These are phyloP conservation scores for Penicillium steckii DNA, from an alignment of 495 filamentous ascomycete genomes.

Conservation along the genomic window DNA sequence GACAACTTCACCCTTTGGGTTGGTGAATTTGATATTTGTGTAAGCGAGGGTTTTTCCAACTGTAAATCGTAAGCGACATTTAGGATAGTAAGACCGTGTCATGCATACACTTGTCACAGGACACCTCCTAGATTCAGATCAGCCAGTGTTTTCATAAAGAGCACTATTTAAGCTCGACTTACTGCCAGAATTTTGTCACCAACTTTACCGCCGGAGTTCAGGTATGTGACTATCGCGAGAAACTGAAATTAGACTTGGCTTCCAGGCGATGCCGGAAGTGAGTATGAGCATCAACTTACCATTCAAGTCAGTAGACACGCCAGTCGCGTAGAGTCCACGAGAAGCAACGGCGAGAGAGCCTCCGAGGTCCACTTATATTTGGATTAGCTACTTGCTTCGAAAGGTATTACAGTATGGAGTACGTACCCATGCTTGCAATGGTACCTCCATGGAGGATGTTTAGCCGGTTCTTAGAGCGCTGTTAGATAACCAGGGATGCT, in stretches of 20 bases:
- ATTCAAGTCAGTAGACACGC: slow-evolving; percentile 90
- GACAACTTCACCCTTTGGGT: slow-evolving; percentile 72
- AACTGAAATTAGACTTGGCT: background rate
- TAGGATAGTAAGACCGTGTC: background rate
- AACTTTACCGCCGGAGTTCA: slow-evolving; percentile 77
- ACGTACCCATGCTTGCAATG: slow-evolving; percentile 84
- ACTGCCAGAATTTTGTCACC: slow-evolving; percentile 73
- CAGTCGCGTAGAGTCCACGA: slow-evolving; percentile 80
- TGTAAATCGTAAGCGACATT: slow-evolving; percentile 29
- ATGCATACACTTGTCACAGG: slow-evolving; percentile 80
- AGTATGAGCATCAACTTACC: slow-evolving; percentile 48
- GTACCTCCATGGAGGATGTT: slow-evolving; percentile 92
- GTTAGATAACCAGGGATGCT: background rate
- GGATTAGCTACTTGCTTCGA: too few species aligned
- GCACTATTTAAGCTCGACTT: slow-evolving; percentile 17
- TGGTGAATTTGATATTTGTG: slow-evolving; percentile 77
- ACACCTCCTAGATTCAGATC: slow-evolving; percentile 51
- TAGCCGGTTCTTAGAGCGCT: slow-evolving; percentile 74
- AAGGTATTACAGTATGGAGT: too few species aligned
- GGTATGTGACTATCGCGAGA: slow-evolving; percentile 71
- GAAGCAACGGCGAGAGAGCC: slow-evolving; percentile 94
- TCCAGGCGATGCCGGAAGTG: background rate
- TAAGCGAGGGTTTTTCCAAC: slow-evolving; percentile 93
- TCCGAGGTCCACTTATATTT: slow-evolving; percentile 73
- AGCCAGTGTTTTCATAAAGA: slow-evolving; percentile 12